Conservation (phyloP, 495 filamentous ascomycete genomes). For the Penicillium psychrofluorescens region DNA sequence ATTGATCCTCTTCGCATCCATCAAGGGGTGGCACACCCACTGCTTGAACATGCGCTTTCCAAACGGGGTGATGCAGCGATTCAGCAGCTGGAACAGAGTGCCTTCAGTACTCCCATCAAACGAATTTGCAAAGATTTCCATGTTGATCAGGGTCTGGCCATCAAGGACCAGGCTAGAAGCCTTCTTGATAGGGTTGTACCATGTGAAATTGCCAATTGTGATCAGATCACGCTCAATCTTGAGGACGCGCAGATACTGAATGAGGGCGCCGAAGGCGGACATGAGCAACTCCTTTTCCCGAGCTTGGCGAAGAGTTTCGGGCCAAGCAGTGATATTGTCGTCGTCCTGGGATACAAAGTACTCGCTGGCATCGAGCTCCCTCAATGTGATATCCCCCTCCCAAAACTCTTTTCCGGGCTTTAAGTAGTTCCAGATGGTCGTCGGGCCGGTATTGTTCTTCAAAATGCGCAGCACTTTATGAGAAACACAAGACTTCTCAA, state of each 20-base stretch:
- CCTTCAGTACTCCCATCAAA: conserved; percentile 79
- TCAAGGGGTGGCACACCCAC: conserved; percentile 95
- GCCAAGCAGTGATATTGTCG: conserved; percentile 68
- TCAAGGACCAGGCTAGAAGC: conserved; percentile 89
- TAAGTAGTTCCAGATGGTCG: conserved; percentile 91
- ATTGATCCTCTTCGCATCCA: conserved; percentile 80
- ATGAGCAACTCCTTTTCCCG: conserved; percentile 77
- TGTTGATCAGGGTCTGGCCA: conserved; percentile 93
- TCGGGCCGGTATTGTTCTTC: conserved; percentile 90
- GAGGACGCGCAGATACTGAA: conserved; percentile 78
- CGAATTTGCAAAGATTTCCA: conserved; percentile 93
- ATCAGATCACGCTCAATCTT: conserved; percentile 87
- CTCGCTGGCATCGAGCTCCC: conserved; percentile 71
- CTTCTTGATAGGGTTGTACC: conserved; percentile 92
- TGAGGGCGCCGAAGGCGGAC: conserved; percentile 85
- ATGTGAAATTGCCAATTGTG: conserved; percentile 82
- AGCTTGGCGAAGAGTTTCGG: conserved; percentile 61
- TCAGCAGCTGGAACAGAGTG: conserved; percentile 83
- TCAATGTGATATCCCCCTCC: conserved; percentile 71
- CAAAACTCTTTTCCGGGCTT: conserved; percentile 90
- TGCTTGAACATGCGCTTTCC: conserved; percentile 95
- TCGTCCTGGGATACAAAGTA: conserved; percentile 68
- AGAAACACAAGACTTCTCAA: conserved; percentile 84
- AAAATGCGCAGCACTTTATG: conserved; percentile 84
- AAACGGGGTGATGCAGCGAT: conserved; percentile 93